phyloP scores from a whole-genome alignment of 2,329 filamentous ascomycete species.

The Chaetoscypha palmicola region DNA sequence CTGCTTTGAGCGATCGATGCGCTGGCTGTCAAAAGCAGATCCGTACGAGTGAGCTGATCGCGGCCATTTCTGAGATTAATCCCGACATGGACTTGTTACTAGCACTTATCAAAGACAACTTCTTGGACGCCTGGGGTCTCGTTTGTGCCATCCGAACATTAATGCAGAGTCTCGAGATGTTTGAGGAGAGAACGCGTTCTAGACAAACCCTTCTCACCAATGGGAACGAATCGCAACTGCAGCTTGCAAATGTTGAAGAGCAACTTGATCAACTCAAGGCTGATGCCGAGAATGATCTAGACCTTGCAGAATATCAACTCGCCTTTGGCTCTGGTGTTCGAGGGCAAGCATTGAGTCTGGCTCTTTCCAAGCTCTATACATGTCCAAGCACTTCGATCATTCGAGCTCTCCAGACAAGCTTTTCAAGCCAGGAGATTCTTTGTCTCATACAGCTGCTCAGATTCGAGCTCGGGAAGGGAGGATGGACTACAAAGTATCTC shows the following conservation, averaged over 20 bases:
- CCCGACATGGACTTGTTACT: conserved; percentile 60
- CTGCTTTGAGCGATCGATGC: conserved; percentile 46
- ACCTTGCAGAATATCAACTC: conserved; percentile 60
- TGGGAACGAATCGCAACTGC: conserved; percentile 13
- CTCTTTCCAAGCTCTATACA: conserved; percentile 61
- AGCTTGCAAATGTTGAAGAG: conserved; percentile 28
- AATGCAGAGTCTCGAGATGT: conserved; percentile 62
- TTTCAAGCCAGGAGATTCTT: conserved; percentile 61
- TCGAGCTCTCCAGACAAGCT: conserved; percentile 53
- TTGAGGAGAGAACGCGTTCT: conserved; percentile 22
- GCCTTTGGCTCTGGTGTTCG: conserved; percentile 57
- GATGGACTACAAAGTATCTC: conserved; percentile 68
- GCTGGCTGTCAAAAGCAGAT: conserved; percentile 21
- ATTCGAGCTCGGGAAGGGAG: conserved; percentile 64
- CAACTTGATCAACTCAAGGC: conserved; percentile 47
- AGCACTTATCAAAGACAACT: conserved; percentile 57
- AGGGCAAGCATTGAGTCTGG: conserved; percentile 57
- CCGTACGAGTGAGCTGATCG: conserved; percentile 54
- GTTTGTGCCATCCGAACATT: conserved; percentile 58
- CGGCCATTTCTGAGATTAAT: conserved; percentile 57
- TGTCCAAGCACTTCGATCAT: conserved; percentile 56
- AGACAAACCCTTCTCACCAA: conserved; percentile 25
- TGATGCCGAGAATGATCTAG: conserved; percentile 56
- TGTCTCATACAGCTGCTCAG: conserved; percentile 67
- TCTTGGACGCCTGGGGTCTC: conserved; percentile 59